phyloP scores from a whole-genome alignment of 2,329 filamentous ascomycete genomes.

The Emmonsia crescens region DNA sequence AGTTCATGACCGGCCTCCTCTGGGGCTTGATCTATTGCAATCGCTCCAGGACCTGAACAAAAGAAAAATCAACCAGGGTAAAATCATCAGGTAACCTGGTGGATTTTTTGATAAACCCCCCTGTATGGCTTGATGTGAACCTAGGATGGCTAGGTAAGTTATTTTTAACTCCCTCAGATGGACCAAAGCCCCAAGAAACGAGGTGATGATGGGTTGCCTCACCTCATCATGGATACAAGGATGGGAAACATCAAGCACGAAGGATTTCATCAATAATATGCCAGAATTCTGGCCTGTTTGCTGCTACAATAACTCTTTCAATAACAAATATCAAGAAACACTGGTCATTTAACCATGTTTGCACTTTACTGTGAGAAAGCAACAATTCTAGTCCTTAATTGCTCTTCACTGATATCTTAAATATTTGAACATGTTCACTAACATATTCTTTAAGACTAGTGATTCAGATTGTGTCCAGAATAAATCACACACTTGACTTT shows the following conservation, averaged over 20 bases:
- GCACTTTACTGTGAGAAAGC: not conserved
- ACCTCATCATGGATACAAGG: not conserved
- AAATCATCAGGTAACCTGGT: no score
- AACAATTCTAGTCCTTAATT: not conserved
- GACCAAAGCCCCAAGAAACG: not conserved
- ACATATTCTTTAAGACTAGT: not conserved
- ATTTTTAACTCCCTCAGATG: not conserved
- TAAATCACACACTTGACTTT: not conserved
- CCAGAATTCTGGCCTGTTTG: not conserved
- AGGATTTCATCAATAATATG: not conserved
- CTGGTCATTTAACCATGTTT: not conserved
- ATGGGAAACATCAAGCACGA: not conserved
- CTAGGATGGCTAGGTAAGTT: not conserved
- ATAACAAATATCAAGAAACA: not conserved
- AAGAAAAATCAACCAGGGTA: no score
- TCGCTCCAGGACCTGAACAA: not conserved
- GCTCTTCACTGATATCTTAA: not conserved
- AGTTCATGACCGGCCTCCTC: not conserved
- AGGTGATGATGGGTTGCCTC: not conserved
- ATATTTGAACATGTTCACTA: not conserved
- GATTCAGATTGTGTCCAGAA: not conserved
- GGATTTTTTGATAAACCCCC: not conserved
- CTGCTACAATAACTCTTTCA: not conserved
- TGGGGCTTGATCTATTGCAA: not conserved
- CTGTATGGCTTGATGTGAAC: not conserved